Evolutionary conservation across 257 asterid genomes (phyloP), one percentile per base, ranked within the genome.

Genomic region (Solanum pinnatisectum): DNA sequence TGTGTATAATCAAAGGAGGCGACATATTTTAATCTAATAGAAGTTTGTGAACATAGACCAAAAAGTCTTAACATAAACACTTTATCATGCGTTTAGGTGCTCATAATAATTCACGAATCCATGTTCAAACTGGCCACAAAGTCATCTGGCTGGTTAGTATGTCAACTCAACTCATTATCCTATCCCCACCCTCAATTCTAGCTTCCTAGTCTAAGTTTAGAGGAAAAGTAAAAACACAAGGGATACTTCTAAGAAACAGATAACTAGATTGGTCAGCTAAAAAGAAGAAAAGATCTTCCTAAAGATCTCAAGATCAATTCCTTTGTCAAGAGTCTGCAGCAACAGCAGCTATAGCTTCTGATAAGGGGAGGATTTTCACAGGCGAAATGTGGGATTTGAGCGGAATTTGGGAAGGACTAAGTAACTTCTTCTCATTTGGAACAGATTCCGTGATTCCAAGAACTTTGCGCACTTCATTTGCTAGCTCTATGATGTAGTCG

Each of bases 381-480:
- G 98, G 95, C n/a, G 92, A 90, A 67, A 91, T 81, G 22, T 92
- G 89, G 20, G 94, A 81, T 91, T 90, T 93, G 82, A 87, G 88
- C 30, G 93, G 87, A n/a, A 86, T 84, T 30, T 85, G 91, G 7
- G 93, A 68, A 86, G 52, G 68, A 40, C 74, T 3, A 10, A 88
- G 83, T 83, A 90, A 18, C 87, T 89, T 92, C 88, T 88, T 93
- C 35, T 92, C 98, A 81, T 90, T 94, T 1, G 89, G 81, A 52
- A 83, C 92, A 46, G 85, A 23, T 5, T 88, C 94, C 13, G 76
- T 83, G 4, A 86, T 65, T 46, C 89, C 90, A 27, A 96, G 95
- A 40, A 92, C 95, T 88, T 93, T 94, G 52, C 98, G 93, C 89
- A 96, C 98, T 92, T 93, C 99, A 87, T 93, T 94, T 44, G 99